Base-by-base conservation (phyloP, 192 early-diverging fungal genomes). In the Coemansia sp. region DNA sequence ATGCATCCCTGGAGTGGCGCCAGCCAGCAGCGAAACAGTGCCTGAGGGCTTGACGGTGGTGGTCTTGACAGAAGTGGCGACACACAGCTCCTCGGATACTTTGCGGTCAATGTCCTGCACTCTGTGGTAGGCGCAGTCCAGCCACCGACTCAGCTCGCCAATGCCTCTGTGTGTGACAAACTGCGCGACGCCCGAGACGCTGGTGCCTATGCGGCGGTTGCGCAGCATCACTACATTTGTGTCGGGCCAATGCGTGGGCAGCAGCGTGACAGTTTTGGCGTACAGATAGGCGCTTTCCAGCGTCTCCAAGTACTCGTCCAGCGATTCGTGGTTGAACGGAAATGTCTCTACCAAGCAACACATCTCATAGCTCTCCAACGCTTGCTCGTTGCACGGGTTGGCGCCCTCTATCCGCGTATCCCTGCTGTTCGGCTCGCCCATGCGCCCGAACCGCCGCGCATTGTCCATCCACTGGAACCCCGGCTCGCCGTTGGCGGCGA, bases 1-100 rank as follows among this genome's bases (percentile, higher is more conserved):
- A 60, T 85, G 84, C 80, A 85, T 85, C 16, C 84, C 84, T 9
- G 84, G 84, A 0, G 84, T 85, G 4, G 82, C 78, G 58, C 84
- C 84, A 10, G 84, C 84, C 24, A 85, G 52, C 16, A 85, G 62
- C 24, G 80, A 83, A 60, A 85, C 84, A 0, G 84, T 72, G 6
- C 84, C 84, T 1, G 72, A 75, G 24, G 84, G 84, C 59, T 85
- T 85, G 58, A 85, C 69, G 43, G 69, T 79, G 10, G 84, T 85
- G 1, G 77, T 79, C 41, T 85, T 85, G 56, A 85, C 74, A 12
- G 76, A 79, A 51, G 33, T 35, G 1, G 81, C 81, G 30, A 85
- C 63, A 24, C 76, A 71, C 34, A 85, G 62, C 62, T 59, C 63
- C 60, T 85, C 80, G 5, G 79, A 78, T n/a, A 85, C 15, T 5